A percentile compares a stretch with the other conserved stretches of the same genome.
phyloP scores from a whole-genome alignment of 192 early-diverging fungal genomes.

The Chytriomyces sp. region DNA sequence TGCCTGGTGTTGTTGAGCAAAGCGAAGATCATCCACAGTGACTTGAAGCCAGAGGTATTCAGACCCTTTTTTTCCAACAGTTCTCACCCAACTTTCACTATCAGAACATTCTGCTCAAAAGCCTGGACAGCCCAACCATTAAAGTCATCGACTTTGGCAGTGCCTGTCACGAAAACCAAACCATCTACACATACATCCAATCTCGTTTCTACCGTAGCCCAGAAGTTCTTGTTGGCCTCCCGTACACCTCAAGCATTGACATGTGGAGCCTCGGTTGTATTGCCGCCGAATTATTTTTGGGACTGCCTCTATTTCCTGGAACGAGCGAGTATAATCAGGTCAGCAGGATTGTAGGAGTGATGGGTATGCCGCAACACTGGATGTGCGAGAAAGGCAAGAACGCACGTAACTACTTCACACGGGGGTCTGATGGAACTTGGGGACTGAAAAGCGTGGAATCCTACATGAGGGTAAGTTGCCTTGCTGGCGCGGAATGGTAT shows the following conservation, averaged over 20 bases:
- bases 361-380: conserved; percentile 85
- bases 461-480: conserved; percentile 65
- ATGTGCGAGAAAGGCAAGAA: conserved; percentile 95
- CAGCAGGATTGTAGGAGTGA: conserved; percentile 88
- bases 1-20: conserved; percentile 82
- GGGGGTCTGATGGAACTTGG: conserved; percentile 60
- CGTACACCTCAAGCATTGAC: conserved; percentile 92
- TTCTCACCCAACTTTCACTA: neutral
- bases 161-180: conserved; percentile 92
- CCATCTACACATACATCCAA: conserved; percentile 97
- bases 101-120: conserved; percentile 86
- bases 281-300: conserved; percentile 93
- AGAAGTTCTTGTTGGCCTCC: conserved; percentile 91
- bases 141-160: conserved; percentile 99
- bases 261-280: conserved; percentile 99
- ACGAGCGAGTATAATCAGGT: conserved; percentile 96
- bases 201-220: conserved; percentile 96
- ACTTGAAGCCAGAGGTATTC: conserved; percentile 89
- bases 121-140: conserved; percentile 85
- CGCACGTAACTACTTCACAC: conserved; percentile 84
- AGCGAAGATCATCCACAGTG: conserved; percentile 94
- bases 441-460: conserved; percentile 77
- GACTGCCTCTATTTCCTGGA: conserved; percentile 94
- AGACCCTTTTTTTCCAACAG: neutral
- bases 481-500: neutral